Conservation (phyloP, 768 basidiomycete genomes). For the Imleria badia region DNA sequence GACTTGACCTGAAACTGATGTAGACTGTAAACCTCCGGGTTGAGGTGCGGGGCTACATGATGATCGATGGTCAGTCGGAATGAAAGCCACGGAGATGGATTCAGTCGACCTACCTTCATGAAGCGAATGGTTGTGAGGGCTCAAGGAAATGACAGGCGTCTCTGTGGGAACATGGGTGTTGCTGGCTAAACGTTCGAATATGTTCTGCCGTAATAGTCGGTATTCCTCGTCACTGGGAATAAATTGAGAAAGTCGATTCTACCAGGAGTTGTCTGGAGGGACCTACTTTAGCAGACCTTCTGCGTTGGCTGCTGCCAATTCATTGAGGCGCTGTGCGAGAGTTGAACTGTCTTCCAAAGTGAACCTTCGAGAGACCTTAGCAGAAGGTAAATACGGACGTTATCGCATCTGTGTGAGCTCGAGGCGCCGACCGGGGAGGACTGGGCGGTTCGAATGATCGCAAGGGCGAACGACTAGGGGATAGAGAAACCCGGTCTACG, state of each 20-base stretch:
- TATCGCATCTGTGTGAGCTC: slow-evolving; percentile 46
- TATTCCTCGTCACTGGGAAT: slow-evolving; percentile 77
- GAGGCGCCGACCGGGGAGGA: slow-evolving; percentile 25
- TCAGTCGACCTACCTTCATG: slow-evolving; percentile 10
- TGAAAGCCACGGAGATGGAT: background rate
- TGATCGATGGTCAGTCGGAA: slow-evolving; percentile 8
- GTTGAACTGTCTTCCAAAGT: slow-evolving; percentile 50
- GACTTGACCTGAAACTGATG: slow-evolving; percentile 32
- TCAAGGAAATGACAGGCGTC: slow-evolving; percentile 57
- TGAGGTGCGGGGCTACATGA: slow-evolving; percentile 18
- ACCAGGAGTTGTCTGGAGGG: background rate
- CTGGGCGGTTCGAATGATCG: slow-evolving; percentile 23
- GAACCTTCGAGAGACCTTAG: slow-evolving; percentile 8
- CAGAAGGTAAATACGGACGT: slow-evolving; percentile 44
- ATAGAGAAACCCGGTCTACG: slow-evolving; percentile 15
- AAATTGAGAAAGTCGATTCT: slow-evolving; percentile 4
- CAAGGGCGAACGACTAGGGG: slow-evolving; percentile 19
- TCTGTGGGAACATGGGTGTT: slow-evolving; percentile 60
- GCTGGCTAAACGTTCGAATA: slow-evolving; percentile 77
- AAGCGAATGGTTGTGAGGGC: slow-evolving; percentile 32
- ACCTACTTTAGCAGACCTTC: slow-evolving; percentile 76
- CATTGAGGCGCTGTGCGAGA: slow-evolving; percentile 78
- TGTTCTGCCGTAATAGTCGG: slow-evolving; percentile 75
- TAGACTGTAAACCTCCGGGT: slow-evolving; percentile 21
- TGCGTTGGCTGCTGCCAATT: slow-evolving; percentile 75